Percentiles rank a stretch among this genome's conserved stretches.
phyloP scores from a whole-genome alignment of 139 green algal species.

The Chlorella sp. region DNA sequence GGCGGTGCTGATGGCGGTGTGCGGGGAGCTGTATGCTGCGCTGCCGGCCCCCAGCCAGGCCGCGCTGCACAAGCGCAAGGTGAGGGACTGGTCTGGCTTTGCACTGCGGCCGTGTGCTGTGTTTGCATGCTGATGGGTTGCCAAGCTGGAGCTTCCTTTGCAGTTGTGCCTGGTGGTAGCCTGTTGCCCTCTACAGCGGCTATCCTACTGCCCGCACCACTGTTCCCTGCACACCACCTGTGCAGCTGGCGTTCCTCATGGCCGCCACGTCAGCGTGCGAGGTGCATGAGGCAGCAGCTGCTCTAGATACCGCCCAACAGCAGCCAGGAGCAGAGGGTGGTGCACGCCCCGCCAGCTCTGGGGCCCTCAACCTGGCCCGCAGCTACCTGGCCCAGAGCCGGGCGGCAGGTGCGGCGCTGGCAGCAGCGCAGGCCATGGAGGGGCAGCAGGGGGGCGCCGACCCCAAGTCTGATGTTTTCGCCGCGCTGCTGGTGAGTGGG shows the following conservation, averaged over 20 bases:
- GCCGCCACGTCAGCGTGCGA: background rate
- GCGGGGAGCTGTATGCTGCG: slow-evolving; percentile 16
- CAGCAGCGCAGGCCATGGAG: background rate
- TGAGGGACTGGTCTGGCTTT: background rate
- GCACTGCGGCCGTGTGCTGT: background rate
- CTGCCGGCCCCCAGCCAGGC: background rate
- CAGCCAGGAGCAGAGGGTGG: too few relatives aligned
- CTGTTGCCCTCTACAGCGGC: background rate
- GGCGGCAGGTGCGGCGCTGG: background rate
- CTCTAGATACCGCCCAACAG: too few relatives aligned
- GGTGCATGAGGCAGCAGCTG: background rate
- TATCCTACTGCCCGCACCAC: too few relatives aligned
- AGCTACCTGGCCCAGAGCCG: slow-evolving; percentile 2
- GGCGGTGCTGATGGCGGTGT: slow-evolving; percentile 30
- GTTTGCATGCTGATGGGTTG: background rate
- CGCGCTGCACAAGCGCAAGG: slow-evolving; percentile 6
- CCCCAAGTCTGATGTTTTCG: slow-evolving; percentile 13
- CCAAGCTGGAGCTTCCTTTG: too few relatives aligned
- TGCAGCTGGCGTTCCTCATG: slow-evolving; percentile 36
- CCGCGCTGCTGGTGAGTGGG: slow-evolving; percentile 19
- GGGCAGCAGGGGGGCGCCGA: background rate
- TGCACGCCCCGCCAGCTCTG: background rate
- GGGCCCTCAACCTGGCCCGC: background rate
- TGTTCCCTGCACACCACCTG: too few relatives aligned
- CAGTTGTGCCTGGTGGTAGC: too few relatives aligned